Conservation (phyloP, 768 basidiomycete species). For the Crucibulum laeve region DNA sequence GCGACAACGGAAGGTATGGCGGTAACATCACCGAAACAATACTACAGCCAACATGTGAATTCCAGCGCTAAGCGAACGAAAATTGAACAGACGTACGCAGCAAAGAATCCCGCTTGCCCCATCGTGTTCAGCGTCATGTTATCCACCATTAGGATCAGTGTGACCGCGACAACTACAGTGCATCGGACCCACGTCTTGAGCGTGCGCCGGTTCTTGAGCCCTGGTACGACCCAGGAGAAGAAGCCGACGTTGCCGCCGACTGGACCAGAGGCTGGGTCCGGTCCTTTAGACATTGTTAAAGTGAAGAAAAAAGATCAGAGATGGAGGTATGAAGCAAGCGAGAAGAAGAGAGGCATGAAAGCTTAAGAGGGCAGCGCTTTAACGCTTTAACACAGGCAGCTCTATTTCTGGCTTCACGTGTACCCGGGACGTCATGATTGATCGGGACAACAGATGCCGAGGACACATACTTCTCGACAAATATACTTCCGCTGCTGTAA, state of each 20-base stretch:
- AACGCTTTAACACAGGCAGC: too few relatives aligned
- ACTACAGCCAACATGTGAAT: slow-evolving; percentile 13
- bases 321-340: background rate
- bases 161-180: slow-evolving; percentile 23
- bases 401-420: too few relatives aligned
- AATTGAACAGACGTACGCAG: slow-evolving; percentile 20
- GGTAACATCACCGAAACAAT: slow-evolving; percentile 35
- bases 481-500: too few relatives aligned
- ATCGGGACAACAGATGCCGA: background rate
- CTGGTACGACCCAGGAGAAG: slow-evolving; percentile 28
- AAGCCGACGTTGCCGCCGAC: slow-evolving; percentile 6
- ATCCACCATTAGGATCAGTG: slow-evolving; percentile 31
- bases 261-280: background rate
- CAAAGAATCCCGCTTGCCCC: slow-evolving; percentile 39
- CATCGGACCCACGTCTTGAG: slow-evolving; percentile 38
- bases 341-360: background rate
- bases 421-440: background rate
- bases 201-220: slow-evolving; percentile 25
- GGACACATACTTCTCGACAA: too few relatives aligned
- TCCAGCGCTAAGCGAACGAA: background rate
- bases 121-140: slow-evolving; percentile 23
- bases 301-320: background rate
- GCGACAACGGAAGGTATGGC: slow-evolving; percentile 31
- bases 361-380: too few relatives aligned
- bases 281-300: background rate